phyloP scores from a whole-genome alignment of 805 yeast species.

The Ogataea paradorogensis region DNA sequence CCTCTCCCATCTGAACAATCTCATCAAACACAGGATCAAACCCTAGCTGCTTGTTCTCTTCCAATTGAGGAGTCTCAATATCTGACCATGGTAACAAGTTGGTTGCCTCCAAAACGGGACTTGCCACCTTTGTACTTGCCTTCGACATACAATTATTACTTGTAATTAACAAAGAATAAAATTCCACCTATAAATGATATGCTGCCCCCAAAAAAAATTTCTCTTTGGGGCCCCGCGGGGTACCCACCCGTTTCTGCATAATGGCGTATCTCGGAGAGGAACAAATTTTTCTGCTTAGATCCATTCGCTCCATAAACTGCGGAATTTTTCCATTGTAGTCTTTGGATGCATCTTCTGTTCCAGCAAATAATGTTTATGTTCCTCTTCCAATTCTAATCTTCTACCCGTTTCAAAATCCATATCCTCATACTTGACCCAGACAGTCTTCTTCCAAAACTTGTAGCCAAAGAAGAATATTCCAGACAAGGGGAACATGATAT shows the following conservation, averaged over 20 bases:
- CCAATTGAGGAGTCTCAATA: not conserved
- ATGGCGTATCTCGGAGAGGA: not conserved
- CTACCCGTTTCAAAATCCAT: conserved; percentile 52
- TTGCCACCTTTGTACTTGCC: not conserved
- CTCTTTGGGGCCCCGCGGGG: not conserved
- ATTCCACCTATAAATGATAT: not conserved
- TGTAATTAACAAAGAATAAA: not conserved
- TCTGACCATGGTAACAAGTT: not conserved
- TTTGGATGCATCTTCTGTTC: not conserved
- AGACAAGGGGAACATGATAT: conserved; percentile 58
- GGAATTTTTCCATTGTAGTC: conserved; percentile 1
- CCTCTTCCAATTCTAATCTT: conserved; percentile 29
- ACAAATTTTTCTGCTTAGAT: not conserved
- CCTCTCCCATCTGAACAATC: conserved; percentile 32
- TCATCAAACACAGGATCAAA: conserved; percentile 28
- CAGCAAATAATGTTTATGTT: not conserved
- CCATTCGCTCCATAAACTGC: not conserved
- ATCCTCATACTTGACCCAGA: conserved; percentile 27
- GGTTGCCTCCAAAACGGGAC: not conserved
- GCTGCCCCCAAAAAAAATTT: not conserved
- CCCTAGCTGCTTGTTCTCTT: not conserved
- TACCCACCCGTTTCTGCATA: not conserved
- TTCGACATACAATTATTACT: not conserved
- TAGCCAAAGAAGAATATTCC: conserved; percentile 29
- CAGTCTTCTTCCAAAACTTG: conserved; percentile 28